These are phyloP conservation scores for Fusarium cicatricum DNA, from an alignment of 2,329 filamentous ascomycete species.

Conservation along the genomic window DNA sequence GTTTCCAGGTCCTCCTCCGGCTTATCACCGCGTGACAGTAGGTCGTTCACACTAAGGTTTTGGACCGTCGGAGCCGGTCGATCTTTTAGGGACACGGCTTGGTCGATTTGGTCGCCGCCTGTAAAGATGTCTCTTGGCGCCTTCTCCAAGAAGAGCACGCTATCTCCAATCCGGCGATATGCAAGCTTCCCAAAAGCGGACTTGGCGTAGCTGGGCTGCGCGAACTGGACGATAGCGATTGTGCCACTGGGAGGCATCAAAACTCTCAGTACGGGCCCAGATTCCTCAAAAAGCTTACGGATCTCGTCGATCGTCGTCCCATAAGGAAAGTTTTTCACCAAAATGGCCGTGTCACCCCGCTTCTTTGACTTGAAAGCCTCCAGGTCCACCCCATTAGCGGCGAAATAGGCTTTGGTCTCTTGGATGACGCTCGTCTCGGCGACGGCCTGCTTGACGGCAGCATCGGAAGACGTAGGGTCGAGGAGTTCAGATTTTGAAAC, in stretches of 20 bases:
- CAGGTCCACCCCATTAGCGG: slow-evolving; percentile 86
- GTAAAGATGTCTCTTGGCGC: slow-evolving; percentile 84
- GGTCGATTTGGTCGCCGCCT: slow-evolving; percentile 42
- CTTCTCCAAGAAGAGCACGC: slow-evolving; percentile 91
- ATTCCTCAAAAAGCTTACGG: slow-evolving; percentile 82
- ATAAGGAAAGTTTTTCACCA: slow-evolving; percentile 95
- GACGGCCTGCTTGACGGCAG: slow-evolving; percentile 94
- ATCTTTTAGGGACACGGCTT: slow-evolving; percentile 45
- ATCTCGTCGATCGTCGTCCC: slow-evolving; percentile 83
- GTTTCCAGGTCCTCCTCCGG: slow-evolving; percentile 66
- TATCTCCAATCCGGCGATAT: slow-evolving; percentile 91
- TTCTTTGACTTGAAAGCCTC: slow-evolving; percentile 88
- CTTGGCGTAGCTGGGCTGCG: slow-evolving; percentile 79
- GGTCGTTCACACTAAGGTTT: slow-evolving; percentile 73
- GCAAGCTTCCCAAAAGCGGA: slow-evolving; percentile 85
- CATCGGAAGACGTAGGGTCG: slow-evolving; percentile 94
- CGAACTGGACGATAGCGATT: slow-evolving; percentile 92
- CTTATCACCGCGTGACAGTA: slow-evolving; percentile 67
- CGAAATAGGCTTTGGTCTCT: slow-evolving; percentile 93
- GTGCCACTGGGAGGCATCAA: slow-evolving; percentile 93
- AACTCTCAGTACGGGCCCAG: slow-evolving; percentile 80
- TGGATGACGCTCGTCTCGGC: slow-evolving; percentile 96
- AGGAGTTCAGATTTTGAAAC: slow-evolving; percentile 91
- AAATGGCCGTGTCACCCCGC: slow-evolving; percentile 84
- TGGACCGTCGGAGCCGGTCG: slow-evolving; percentile 54